Base-by-base conservation (phyloP, 352 stramenopile genomes). In the Pythium grandisporangium region DNA sequence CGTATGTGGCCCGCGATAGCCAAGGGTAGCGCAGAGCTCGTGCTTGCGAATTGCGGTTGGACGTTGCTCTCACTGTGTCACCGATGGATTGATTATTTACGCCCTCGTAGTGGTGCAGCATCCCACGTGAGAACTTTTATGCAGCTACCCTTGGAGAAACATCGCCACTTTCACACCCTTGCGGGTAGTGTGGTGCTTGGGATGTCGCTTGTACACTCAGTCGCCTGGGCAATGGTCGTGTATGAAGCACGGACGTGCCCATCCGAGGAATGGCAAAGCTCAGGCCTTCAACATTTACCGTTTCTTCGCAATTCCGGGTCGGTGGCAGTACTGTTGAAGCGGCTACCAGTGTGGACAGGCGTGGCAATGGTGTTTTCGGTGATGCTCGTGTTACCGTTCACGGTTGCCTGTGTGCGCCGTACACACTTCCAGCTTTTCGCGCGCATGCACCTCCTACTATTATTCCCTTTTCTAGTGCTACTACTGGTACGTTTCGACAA, bases 311-410 rank as follows among this genome's bases (percentile, higher is more conserved):
- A 48, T 0, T 45, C 64, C 1, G 29, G 26, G 4, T 20, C 37
- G 2, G 6, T 58, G 10, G 4, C n/a, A 4, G 38, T 45, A 5
- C 21, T 68, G 17, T 12, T 60, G 2, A 10, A 24, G 1, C 7
- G 34, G 25, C 39, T 70, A 1, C 66, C 66, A 1, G 65, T 79
- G 21, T 72, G 60, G 60, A 75, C 66, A 12, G 66, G 66, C 1
- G 13, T 70, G 11, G 43, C 45, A 6, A 67, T 78, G 57, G 24
- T 70, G 0, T 1, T 58, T 3, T 64, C 48, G 22, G 52, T 56
- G 4, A 2, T 57, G 4, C 6, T 66, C 11, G 44, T 62, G 0
- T 39, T 63, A 1, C 61, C 58, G 21, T 70, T 57, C 30, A 53
- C 38, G 1, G 17, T 67, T 7, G 48, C 45, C 1, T 34, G 42